Conservation (phyloP, 805 yeast genomes). For the Nakazawaea ishiwadae region DNA sequence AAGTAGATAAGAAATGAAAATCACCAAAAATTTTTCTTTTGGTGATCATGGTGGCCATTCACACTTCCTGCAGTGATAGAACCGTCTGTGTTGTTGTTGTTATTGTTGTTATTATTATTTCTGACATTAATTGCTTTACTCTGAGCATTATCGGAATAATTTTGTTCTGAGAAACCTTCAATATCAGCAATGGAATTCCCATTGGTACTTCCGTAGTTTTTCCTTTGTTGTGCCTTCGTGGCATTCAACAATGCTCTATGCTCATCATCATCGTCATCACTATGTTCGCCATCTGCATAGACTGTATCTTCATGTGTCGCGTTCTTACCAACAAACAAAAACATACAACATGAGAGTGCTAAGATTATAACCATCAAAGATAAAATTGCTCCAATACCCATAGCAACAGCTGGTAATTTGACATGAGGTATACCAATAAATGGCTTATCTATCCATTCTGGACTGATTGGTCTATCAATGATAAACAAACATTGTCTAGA, state of each 20-base stretch:
- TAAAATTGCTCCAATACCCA: slow-evolving; percentile 60
- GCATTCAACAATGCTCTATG: not conserved
- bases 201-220: slow-evolving; percentile 1
- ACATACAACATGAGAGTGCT: slow-evolving; percentile 30
- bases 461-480: slow-evolving; percentile 63
- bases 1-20: not conserved
- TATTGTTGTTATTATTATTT: not conserved
- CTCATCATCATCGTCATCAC: slow-evolving; percentile 5
- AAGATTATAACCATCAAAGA: slow-evolving; percentile 44
- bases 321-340: slow-evolving; percentile 26
- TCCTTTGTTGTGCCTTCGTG: not conserved
- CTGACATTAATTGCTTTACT: slow-evolving; percentile 18
- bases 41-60: slow-evolving; percentile 2
- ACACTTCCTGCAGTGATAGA: too few species aligned
- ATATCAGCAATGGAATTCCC: not conserved
- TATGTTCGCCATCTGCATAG: not conserved
- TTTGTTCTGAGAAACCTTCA: slow-evolving; percentile 19
- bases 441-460: slow-evolving; percentile 49
- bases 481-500: slow-evolving; percentile 49
- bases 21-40: slow-evolving; percentile 6
- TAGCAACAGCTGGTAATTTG: slow-evolving; percentile 62
- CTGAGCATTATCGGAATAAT: slow-evolving; percentile 25
- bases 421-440: slow-evolving; percentile 45
- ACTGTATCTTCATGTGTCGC: slow-evolving; percentile 7
- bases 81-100: too few species aligned